These are phyloP conservation scores for Xerocomus amazonicus DNA, from an alignment of 1,284 basidiomycete species.

Conservation along the genomic window DNA sequence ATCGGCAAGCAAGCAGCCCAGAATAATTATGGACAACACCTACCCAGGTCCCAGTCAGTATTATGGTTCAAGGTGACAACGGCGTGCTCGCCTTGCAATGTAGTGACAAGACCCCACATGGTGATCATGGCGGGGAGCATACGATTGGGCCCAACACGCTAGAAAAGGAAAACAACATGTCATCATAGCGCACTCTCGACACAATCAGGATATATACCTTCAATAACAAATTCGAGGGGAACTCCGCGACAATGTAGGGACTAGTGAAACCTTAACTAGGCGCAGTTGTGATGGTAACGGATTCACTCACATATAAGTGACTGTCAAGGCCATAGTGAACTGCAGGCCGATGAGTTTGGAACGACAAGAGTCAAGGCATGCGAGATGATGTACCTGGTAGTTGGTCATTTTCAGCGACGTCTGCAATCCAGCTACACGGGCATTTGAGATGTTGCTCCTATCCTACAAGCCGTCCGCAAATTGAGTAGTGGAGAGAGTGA, in stretches of 20 bases:
- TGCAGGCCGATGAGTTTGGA: slow-evolving; percentile 10
- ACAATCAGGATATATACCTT: slow-evolving; percentile 35
- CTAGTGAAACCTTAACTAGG: slow-evolving; percentile 26
- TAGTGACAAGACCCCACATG: slow-evolving; percentile 55
- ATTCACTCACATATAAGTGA: slow-evolving; percentile 46
- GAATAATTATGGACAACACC: slow-evolving; percentile 50
- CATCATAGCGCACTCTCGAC: not conserved
- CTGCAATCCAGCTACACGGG: slow-evolving; percentile 56
- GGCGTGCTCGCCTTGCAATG: slow-evolving; percentile 47
- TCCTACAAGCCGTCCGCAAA: slow-evolving; percentile 13
- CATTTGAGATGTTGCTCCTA: slow-evolving; percentile 55
- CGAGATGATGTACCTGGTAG: slow-evolving; percentile 33
- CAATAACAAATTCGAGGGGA: slow-evolving; percentile 58
- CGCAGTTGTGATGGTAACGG: not conserved
- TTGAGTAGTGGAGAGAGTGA: not conserved
- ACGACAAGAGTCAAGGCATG: not conserved
- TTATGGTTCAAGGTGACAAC: not conserved
- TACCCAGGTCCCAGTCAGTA: slow-evolving; percentile 20
- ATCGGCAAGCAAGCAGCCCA: slow-evolving; percentile 56
- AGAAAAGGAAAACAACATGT: slow-evolving; percentile 9
- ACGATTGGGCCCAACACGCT: slow-evolving; percentile 54
- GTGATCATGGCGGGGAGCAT: slow-evolving; percentile 55
- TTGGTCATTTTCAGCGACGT: slow-evolving; percentile 50
- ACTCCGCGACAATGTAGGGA: slow-evolving; percentile 56
- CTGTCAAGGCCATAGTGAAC: slow-evolving; percentile 51